A percentile compares a stretch with the other conserved stretches of the same genome.
Evolutionary conservation across 2,329 filamentous ascomycete genomes (phyloP).

Genomic region (Trichoderma gracile): DNA sequence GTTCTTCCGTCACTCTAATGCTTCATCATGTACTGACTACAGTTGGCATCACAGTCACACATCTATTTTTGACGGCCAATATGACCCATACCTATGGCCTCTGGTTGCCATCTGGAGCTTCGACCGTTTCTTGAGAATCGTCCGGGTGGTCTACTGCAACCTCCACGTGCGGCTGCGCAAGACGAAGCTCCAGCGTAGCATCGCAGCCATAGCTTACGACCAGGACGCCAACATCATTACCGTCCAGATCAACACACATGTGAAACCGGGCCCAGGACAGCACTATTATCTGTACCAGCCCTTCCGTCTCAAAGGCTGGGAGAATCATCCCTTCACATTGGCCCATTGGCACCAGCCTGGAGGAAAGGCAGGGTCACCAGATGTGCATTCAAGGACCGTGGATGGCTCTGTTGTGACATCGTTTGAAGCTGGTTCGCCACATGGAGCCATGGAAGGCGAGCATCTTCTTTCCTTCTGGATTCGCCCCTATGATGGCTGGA

Average conservation of each 20-base stretch:
- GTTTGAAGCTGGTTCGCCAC: not conserved
- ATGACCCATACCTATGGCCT: slow-evolving; percentile 38
- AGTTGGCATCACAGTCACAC: not conserved
- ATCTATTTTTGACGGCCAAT: slow-evolving; percentile 27
- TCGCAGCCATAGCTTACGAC: slow-evolving; percentile 36
- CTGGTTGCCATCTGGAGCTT: slow-evolving; percentile 47
- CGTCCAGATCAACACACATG: slow-evolving; percentile 34
- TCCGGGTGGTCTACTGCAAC: slow-evolving; percentile 37
- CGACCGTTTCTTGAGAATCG: slow-evolving; percentile 46
- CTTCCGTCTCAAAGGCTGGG: slow-evolving; percentile 39
- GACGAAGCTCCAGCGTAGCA: slow-evolving; percentile 31
- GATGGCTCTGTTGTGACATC: not conserved
- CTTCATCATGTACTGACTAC: not conserved
- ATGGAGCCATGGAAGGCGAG: not conserved
- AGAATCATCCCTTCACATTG: slow-evolving; percentile 47
- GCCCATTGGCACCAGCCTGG: slow-evolving; percentile 26
- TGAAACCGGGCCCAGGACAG: slow-evolving; percentile 37
- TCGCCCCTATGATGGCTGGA: slow-evolving; percentile 15
- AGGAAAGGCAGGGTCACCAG: not conserved
- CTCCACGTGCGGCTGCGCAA: slow-evolving; percentile 33
- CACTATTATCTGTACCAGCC: slow-evolving; percentile 45
- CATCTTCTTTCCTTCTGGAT: slow-evolving; percentile 18
- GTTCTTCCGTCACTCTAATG: slow-evolving; percentile 34
- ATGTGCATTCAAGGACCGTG: not conserved
- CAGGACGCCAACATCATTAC: slow-evolving; percentile 40